phyloP scores from a whole-genome alignment of 2,329 filamentous ascomycete species.

The Xylariaceae sp. region DNA sequence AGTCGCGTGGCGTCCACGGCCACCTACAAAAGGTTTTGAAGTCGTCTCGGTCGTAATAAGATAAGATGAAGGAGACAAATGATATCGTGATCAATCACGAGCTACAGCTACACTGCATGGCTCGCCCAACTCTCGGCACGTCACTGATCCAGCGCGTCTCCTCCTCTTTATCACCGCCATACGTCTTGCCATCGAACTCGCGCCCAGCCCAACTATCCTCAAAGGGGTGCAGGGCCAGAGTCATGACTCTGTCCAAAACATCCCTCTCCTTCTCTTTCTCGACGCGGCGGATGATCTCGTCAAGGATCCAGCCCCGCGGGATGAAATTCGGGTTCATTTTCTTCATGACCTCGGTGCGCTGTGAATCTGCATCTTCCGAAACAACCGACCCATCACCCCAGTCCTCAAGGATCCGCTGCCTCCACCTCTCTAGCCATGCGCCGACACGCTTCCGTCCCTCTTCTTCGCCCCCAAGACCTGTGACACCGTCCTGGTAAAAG shows the following conservation, averaged over 20 bases:
- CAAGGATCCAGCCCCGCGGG: conserved; percentile 87
- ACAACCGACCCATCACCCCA: conserved; percentile 60
- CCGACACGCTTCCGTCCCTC: conserved; percentile 71
- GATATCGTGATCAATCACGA: conserved; percentile 60
- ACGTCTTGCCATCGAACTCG: conserved; percentile 53
- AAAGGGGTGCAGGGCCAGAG: conserved; percentile 84
- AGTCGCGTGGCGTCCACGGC: no score
- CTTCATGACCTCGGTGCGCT: conserved; percentile 78
- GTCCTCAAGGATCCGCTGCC: conserved; percentile 72
- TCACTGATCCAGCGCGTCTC: conserved; percentile 86
- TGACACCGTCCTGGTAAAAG: conserved; percentile 77
- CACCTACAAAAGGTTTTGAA: no score
- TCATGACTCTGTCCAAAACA: conserved; percentile 77
- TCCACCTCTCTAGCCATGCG: conserved; percentile 84
- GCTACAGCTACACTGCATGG: conserved; percentile 94
- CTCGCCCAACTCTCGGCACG: conserved; percentile 76
- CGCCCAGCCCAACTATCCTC: conserved; percentile 73
- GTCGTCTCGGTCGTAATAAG: no score
- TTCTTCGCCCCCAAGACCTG: conserved; percentile 63
- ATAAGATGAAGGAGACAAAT: no score
- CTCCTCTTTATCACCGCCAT: conserved; percentile 69
- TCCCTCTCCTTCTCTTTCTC: conserved; percentile 83
- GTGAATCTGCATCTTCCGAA: conserved; percentile 56
- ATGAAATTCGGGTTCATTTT: conserved; percentile 91
- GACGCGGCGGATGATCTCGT: conserved; percentile 89